Evolutionary conservation across 129 eudicot genomes (phyloP), one percentile per base, ranked within the genome.

Genomic region (Flaveria robusta): DNA sequence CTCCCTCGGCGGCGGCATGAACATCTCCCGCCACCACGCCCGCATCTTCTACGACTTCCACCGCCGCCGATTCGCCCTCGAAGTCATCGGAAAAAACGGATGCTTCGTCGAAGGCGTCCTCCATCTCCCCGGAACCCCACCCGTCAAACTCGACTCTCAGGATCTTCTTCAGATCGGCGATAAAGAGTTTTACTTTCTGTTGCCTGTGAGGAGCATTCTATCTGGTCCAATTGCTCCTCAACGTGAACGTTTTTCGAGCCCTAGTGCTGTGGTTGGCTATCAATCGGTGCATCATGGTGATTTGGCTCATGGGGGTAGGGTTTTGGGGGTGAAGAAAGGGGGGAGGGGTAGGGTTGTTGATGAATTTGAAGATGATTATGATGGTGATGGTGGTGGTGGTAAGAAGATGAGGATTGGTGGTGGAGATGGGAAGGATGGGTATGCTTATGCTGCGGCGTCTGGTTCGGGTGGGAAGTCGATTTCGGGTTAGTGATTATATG

Each of bases 41-140:
- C 98, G 98, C 62, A 90, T 93, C 81, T 93, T 90, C 91, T 93
- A 93, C 90, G 98, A 93, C 73, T 93, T 93, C 86, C 92, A 88
- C 56, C 93, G 98, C 13, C 98, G 98, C 14, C 96, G 98, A 22
- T 93, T 93, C 62, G 96, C 97, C 67, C 92, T 93, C 20, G 98
- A 91, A 56, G 93, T 93, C n/a, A 83, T 93, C 31, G 98, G 98
- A 6, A 93, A 91, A 45, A 93, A 93, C 83, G 98, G 98, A 0
- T 93, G 98, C 34, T 88, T 76, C 76, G 98, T 93, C 43, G 98
- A 93, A 68, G 97, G 98, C 31, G 98, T 93, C 1, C 91, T 88
- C 14, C 98, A 93, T 70, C 86, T 93, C 0, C 98, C 98, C 37
- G 93, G 91, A 0, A 81, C 77, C 63, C 88, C 89, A 0, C 97